phyloP scores from a whole-genome alignment of 306 rosid species.

The Medicago ruthenica region DNA sequence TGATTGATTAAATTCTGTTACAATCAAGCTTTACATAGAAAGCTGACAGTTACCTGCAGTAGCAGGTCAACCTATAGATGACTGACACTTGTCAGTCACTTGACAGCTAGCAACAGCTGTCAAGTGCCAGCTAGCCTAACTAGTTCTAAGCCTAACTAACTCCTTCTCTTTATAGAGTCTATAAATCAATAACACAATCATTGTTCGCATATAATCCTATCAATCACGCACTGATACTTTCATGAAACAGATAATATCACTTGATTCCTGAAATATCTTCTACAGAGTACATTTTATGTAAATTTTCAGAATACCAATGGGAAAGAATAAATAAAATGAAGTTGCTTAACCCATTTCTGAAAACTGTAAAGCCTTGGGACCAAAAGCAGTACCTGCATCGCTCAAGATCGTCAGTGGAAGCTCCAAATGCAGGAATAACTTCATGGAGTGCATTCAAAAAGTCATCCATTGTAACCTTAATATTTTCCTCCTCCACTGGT shows the following conservation, averaged over 20 bases:
- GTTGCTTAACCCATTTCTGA: slow-evolving; percentile 27
- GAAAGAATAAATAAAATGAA: slow-evolving; percentile 35
- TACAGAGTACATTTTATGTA: slow-evolving; percentile 25
- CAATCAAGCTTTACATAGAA: too few relatives aligned
- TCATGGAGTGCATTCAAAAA: slow-evolving; percentile 87
- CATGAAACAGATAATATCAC: slow-evolving; percentile 3
- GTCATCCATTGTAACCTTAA: slow-evolving; percentile 94
- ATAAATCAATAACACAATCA: slow-evolving; percentile 41
- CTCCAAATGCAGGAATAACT: slow-evolving; percentile 91
- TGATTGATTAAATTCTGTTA: too few relatives aligned
- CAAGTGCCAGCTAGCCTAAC: too few relatives aligned
- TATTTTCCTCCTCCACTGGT: slow-evolving; percentile 94
- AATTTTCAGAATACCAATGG: slow-evolving; percentile 16
- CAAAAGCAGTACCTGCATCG: slow-evolving; percentile 77
- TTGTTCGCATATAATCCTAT: background rate
- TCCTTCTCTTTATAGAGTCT: slow-evolving; percentile 40
- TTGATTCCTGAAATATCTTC: slow-evolving; percentile 26
- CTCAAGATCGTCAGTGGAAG: slow-evolving; percentile 96
- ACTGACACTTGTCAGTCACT: too few relatives aligned
- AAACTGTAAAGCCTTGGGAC: slow-evolving; percentile 17
- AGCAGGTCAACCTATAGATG: too few relatives aligned
- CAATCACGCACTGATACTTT: background rate
- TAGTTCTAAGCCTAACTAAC: too few relatives aligned
- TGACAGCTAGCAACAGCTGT: too few relatives aligned
- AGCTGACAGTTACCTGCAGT: too few relatives aligned